Evolutionary conservation across 192 early-diverging fungal species (phyloP).

Genomic region (Hyaloraphidium curvatum): DNA sequence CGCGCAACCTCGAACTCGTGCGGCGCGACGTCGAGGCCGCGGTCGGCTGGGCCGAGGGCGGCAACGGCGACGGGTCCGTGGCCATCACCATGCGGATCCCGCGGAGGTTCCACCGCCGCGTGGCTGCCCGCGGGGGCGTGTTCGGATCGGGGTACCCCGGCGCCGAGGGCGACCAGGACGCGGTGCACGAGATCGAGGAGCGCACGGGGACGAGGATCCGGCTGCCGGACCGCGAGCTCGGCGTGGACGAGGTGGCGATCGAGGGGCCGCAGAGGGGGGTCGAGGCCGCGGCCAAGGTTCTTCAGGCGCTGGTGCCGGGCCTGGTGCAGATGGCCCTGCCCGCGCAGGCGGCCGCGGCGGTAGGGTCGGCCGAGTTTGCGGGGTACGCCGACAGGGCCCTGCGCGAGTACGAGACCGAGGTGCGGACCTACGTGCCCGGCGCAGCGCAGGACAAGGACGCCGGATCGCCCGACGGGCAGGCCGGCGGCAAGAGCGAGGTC

Average conservation of each 20-base stretch:
- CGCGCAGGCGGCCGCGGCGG: too few species aligned
- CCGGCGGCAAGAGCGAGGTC: too few species aligned
- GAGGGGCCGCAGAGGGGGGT: background rate
- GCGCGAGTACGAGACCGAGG: too few species aligned
- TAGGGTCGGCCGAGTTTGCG: too few species aligned
- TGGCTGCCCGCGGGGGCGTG: background rate
- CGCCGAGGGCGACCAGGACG: background rate
- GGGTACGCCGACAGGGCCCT: too few species aligned
- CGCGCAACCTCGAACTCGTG: background rate
- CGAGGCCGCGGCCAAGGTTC: constrained; percentile 1
- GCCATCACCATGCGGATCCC: constrained; percentile 2
- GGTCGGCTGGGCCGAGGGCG: background rate
- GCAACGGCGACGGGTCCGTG: background rate
- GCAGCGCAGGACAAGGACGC: too few species aligned
- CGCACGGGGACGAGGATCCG: background rate
- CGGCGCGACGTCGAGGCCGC: background rate
- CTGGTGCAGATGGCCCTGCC: background rate
- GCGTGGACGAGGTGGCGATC: background rate
- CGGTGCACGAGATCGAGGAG: background rate
- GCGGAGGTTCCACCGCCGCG: background rate
- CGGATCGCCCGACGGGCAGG: too few species aligned
- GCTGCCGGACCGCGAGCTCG: constrained; percentile 2
- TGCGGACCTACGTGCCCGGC: too few species aligned
- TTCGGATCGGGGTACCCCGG: background rate
- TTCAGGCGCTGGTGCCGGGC: background rate